Evolutionary conservation across 2,329 filamentous ascomycete species (phyloP).

Genomic region (Celoporthe dispersa): DNA sequence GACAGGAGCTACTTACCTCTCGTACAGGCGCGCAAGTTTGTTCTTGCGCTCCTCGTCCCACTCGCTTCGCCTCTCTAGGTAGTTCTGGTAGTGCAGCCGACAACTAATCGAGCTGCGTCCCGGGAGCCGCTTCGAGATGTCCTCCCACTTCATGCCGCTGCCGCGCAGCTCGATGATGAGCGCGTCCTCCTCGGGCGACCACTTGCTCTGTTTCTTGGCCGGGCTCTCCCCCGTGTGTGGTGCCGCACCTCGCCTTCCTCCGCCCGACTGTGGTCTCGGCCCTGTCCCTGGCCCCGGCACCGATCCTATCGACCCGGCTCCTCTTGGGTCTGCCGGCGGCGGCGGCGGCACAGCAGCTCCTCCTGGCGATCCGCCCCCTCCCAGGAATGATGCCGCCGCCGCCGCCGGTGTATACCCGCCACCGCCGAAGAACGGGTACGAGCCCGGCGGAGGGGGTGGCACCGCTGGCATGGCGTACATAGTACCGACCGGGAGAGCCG

Average conservation of each 20-base stretch:
- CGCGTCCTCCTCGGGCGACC: slow-evolving; percentile 92
- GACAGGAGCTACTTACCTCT: slow-evolving; percentile 68
- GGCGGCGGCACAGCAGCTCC: slow-evolving; percentile 13
- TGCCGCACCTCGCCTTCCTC: slow-evolving; percentile 55
- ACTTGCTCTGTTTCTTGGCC: slow-evolving; percentile 95
- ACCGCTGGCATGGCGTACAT: slow-evolving; percentile 29
- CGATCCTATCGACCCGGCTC: slow-evolving; percentile 15
- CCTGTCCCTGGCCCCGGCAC: slow-evolving; percentile 21
- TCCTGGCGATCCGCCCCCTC: slow-evolving; percentile 33
- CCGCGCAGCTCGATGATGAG: slow-evolving; percentile 90
- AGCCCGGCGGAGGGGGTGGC: slow-evolving; percentile 19
- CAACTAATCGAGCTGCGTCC: slow-evolving; percentile 94
- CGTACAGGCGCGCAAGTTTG: slow-evolving; percentile 91
- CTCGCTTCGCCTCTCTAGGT: slow-evolving; percentile 87
- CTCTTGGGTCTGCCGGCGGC: slow-evolving; percentile 33
- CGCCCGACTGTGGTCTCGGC: slow-evolving; percentile 17
- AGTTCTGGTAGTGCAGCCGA: slow-evolving; percentile 95
- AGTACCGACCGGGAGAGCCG: slow-evolving; percentile 25
- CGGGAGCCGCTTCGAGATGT: slow-evolving; percentile 89
- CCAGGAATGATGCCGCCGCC: slow-evolving; percentile 7
- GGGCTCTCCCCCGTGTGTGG: slow-evolving; percentile 67
- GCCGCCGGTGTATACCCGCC: slow-evolving; percentile 26
- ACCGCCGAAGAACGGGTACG: slow-evolving; percentile 27
- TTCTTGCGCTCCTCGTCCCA: slow-evolving; percentile 99
- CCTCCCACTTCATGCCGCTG: slow-evolving; percentile 97